Conservation (phyloP, 2,329 filamentous ascomycete genomes). For the Talaromyces albobiverticillius region DNA sequence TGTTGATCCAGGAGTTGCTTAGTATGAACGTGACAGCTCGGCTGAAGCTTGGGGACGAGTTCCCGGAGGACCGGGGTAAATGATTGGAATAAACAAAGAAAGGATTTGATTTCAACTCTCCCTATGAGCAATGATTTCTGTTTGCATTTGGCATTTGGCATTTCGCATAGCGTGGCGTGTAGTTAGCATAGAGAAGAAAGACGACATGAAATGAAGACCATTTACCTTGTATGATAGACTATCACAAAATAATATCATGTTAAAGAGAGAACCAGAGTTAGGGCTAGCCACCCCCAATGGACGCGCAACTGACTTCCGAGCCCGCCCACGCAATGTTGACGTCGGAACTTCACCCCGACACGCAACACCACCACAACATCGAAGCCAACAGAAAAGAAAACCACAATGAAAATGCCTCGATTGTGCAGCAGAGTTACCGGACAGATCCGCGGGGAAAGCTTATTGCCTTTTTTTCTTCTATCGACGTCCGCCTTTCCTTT, state of each 20-base stretch:
- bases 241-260: too few relatives aligned
- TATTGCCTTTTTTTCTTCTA: background rate
- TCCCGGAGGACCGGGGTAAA: constrained; percentile 56
- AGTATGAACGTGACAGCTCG: constrained; percentile 98
- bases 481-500: background rate
- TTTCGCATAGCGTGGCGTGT: constrained; percentile 16
- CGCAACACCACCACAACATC: background rate
- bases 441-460: constrained; percentile 7
- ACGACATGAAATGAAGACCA: background rate
- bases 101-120: too few relatives aligned
- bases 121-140: too few relatives aligned
- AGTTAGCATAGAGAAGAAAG: background rate
- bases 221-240: background rate
- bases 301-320: constrained; percentile 12
- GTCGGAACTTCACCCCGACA: constrained; percentile 10
- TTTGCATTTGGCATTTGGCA: constrained; percentile 3
- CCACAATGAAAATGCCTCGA: background rate
- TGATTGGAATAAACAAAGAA: too few relatives aligned
- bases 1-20: constrained; percentile 91
- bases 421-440: constrained; percentile 2
- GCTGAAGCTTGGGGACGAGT: constrained; percentile 89
- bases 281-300: too few relatives aligned
- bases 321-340: constrained; percentile 11
- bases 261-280: background rate
- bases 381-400: background rate